phyloP scores from a whole-genome alignment of 306 rosid genomes.

The Morella rubra region DNA sequence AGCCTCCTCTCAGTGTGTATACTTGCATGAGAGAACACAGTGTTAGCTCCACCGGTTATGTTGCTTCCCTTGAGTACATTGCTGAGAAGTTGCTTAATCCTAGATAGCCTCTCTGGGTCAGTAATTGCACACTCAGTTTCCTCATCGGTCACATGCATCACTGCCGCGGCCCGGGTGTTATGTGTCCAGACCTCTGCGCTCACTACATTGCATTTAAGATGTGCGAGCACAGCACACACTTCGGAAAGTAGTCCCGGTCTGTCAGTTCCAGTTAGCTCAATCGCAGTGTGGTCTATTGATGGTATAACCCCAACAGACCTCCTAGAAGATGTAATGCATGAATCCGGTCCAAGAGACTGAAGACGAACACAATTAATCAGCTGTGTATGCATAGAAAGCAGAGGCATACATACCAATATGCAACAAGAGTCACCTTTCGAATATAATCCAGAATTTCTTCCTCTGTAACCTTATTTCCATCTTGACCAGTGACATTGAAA shows the following conservation, averaged over 20 bases:
- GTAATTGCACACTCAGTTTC: conserved; percentile 56
- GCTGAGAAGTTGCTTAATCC: conserved; percentile 63
- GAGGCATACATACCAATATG: conserved; percentile 14
- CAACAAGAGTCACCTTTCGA: conserved; percentile 51
- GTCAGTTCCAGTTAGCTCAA: conserved; percentile 85
- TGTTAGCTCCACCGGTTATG: conserved; percentile 65
- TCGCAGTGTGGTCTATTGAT: conserved; percentile 63
- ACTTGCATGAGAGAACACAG: conserved; percentile 62
- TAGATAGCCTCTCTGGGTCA: conserved; percentile 65
- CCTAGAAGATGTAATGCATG: conserved; percentile 62
- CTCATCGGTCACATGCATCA: conserved; percentile 74
- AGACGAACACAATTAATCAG: conserved; percentile 1
- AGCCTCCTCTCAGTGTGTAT: conserved; percentile 89
- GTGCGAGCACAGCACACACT: conserved; percentile 76
- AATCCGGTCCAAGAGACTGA: conserved; percentile 89
- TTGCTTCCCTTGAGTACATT: conserved; percentile 89
- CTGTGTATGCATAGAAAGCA: neutral
- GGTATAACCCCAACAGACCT: conserved; percentile 78
- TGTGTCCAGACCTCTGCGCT: conserved; percentile 95
- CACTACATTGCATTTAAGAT: conserved; percentile 79
- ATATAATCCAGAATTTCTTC: conserved; percentile 78
- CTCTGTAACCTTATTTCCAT: conserved; percentile 86
- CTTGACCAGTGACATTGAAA: conserved; percentile 89
- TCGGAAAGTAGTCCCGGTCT: conserved; percentile 92
- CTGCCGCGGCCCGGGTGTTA: conserved; percentile 74